Conservation (phyloP, 805 yeast genomes). For the Phaffomyces thermotolerans region DNA sequence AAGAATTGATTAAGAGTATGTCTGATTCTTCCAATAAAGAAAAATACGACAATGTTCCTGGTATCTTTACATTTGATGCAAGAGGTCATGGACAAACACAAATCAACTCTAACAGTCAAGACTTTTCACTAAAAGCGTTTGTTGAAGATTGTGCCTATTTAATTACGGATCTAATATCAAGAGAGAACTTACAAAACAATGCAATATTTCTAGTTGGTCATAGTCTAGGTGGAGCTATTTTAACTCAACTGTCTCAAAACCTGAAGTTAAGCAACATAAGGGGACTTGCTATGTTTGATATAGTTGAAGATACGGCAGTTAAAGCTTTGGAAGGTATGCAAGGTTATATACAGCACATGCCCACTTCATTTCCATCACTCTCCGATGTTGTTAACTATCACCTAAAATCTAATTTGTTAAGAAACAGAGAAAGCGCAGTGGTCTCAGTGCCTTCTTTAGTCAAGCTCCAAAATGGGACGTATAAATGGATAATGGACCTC, state of each 20-base stretch:
- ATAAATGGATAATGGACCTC: conserved; percentile 62
- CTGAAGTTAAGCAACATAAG: conserved; percentile 29
- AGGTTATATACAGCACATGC: conserved; percentile 56
- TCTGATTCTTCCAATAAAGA: conserved; percentile 11
- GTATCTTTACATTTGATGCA: conserved; percentile 66
- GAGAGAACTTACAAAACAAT: conserved; percentile 12
- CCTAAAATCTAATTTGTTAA: conserved; percentile 42
- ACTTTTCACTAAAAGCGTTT: conserved; percentile 43
- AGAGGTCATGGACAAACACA: conserved; percentile 75
- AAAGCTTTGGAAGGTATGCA: conserved; percentile 63
- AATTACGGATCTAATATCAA: conserved; percentile 31
- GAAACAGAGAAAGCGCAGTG: conserved; percentile 53
- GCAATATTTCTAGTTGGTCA: conserved; percentile 70
- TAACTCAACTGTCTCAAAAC: conserved; percentile 43
- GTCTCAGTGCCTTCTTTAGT: conserved; percentile 75
- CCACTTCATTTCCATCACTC: conserved; percentile 45
- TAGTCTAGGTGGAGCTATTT: conserved; percentile 85
- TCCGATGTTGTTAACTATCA: conserved; percentile 80
- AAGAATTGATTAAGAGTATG: conserved; percentile 24
- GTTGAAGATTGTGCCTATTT: conserved; percentile 51
- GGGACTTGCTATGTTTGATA: conserved; percentile 80
- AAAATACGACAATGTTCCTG: conserved; percentile 38
- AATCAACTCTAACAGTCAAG: conserved; percentile 21
- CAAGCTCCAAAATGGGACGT: conserved; percentile 19
- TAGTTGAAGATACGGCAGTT: conserved; percentile 89